Conservation (phyloP, 306 rosid genomes). For the Vicia villosa region DNA sequence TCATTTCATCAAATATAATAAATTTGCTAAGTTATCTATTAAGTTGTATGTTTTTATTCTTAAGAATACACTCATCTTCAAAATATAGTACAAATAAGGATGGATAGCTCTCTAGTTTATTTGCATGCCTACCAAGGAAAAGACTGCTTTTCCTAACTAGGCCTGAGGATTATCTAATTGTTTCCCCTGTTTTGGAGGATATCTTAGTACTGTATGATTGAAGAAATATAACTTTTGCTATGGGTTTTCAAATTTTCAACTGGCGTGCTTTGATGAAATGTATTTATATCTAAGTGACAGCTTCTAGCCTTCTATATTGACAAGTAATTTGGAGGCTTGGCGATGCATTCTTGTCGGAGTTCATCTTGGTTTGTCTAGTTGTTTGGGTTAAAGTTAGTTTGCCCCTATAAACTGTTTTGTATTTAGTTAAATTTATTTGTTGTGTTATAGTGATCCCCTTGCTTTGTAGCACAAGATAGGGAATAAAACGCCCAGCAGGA, state of each 20-base stretch:
- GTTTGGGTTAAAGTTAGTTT: constrained; percentile 7
- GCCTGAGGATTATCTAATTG: background rate
- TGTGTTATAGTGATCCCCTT: background rate
- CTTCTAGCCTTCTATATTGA: constrained; percentile 29
- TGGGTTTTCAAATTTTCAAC: constrained; percentile 24
- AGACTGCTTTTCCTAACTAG: constrained; percentile 4
- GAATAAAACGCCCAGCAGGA: constrained; percentile 1
- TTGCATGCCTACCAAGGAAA: constrained; percentile 8
- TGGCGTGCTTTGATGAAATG: background rate
- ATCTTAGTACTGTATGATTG: constrained; percentile 7
- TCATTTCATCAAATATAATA: constrained; percentile 12
- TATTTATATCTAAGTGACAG: background rate
- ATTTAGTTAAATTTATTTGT: constrained; percentile 8
- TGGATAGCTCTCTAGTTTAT: background rate
- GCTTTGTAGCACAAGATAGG: background rate
- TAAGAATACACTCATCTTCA: background rate
- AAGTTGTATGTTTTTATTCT: background rate
- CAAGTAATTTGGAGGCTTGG: background rate
- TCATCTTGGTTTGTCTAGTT: constrained; percentile 25
- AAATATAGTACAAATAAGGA: background rate
- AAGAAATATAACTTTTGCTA: background rate
- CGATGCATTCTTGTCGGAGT: constrained; percentile 16
- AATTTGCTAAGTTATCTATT: constrained; percentile 21
- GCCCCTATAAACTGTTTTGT: background rate
- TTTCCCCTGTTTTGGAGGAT: constrained; percentile 14